phyloP scores from a whole-genome alignment of 2,329 filamentous ascomycete species.

The Chaetomiaceae sp. region DNA sequence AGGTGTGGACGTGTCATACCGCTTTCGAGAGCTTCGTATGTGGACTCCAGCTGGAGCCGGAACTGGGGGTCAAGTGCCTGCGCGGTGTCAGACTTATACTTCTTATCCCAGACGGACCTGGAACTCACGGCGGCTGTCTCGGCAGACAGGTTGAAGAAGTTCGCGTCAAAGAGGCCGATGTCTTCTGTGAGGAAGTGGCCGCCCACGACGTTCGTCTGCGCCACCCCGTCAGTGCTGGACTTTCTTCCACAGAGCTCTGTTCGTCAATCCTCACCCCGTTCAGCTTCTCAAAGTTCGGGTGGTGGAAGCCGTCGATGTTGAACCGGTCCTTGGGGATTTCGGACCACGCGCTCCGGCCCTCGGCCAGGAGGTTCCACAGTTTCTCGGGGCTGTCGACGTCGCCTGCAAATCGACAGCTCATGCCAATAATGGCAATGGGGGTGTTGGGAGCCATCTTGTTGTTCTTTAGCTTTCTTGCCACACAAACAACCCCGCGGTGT shows the following conservation, averaged over 20 bases:
- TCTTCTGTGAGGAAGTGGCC: constrained; percentile 32
- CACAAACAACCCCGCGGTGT: neutral
- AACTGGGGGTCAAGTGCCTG: constrained; percentile 28
- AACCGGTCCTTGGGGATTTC: constrained; percentile 30
- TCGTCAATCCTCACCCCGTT: constrained; percentile 17
- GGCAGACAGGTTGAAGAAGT: constrained; percentile 32
- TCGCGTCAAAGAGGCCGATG: constrained; percentile 26
- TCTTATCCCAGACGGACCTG: too few species aligned
- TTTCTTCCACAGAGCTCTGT: neutral
- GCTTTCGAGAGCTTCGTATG: constrained; percentile 32
- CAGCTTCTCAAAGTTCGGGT: constrained; percentile 26
- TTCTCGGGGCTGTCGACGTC: constrained; percentile 30
- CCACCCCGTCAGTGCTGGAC: neutral
- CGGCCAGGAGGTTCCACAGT: constrained; percentile 30
- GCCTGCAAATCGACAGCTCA: constrained; percentile 37
- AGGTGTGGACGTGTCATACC: constrained; percentile 13
- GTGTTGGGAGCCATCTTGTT: constrained; percentile 16
- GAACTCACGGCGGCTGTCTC: constrained; percentile 27
- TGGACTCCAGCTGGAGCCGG: constrained; percentile 29
- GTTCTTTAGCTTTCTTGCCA: neutral
- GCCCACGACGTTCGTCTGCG: constrained; percentile 31
- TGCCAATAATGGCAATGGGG: constrained; percentile 38
- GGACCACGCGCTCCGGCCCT: constrained; percentile 23
- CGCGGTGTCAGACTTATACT: neutral
- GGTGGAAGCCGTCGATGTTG: constrained; percentile 32